Evolutionary conservation across 1,284 basidiomycete genomes (phyloP).

Genomic region (Blastosporella zonata): DNA sequence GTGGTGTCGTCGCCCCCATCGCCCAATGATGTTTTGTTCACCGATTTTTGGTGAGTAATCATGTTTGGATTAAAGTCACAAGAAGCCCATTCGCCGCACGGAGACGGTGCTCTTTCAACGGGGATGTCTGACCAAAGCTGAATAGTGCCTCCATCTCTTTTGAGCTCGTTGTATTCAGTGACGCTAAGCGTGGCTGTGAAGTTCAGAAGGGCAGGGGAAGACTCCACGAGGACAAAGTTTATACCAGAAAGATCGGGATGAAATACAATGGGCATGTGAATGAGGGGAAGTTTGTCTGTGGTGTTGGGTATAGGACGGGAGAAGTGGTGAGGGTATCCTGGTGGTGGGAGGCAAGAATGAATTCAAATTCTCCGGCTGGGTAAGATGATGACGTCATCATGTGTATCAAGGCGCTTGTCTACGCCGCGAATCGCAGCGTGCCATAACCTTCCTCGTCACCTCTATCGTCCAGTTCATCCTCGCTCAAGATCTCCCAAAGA

Average conservation of each 20-base stretch:
- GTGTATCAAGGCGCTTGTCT: constrained; percentile 7
- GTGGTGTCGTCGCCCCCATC: not conserved
- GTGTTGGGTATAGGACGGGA: not conserved
- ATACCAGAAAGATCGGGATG: constrained; percentile 33
- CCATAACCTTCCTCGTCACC: constrained; percentile 10
- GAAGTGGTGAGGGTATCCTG: not conserved
- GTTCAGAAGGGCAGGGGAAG: constrained; percentile 26
- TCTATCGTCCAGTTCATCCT: constrained; percentile 11
- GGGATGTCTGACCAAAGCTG: constrained; percentile 49
- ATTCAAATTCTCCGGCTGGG: not conserved
- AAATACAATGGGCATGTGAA: constrained; percentile 33
- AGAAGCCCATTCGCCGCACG: constrained; percentile 36
- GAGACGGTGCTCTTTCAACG: constrained; percentile 16
- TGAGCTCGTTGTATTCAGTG: constrained; percentile 32
- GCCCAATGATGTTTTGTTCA: not conserved
- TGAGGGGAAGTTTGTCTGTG: not conserved
- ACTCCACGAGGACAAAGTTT: constrained; percentile 22
- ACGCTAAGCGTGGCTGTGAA: constrained; percentile 36
- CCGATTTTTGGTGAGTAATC: not conserved
- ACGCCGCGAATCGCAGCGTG: constrained; percentile 1
- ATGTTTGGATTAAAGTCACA: constrained; percentile 30
- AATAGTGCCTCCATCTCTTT: constrained; percentile 32
- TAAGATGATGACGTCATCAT: constrained; percentile 18
- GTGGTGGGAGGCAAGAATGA: not conserved
- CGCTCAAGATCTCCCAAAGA: constrained; percentile 11